Evolutionary conservation across 441 rosid species (phyloP).

Genomic region (Adansonia rubrostipa): DNA sequence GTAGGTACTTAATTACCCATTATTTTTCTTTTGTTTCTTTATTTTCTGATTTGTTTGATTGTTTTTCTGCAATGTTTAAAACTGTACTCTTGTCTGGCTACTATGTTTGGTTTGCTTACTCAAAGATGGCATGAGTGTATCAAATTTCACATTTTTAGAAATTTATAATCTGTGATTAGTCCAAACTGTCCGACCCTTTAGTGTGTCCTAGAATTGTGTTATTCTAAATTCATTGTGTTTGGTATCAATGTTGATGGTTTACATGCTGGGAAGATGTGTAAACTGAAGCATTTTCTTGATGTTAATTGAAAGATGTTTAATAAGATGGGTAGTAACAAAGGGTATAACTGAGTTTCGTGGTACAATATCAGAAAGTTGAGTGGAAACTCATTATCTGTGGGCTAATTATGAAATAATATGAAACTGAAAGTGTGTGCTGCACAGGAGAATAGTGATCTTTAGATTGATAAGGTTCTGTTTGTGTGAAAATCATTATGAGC

Average conservation of each 20-base stretch:
- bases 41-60: neutral
- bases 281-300: neutral
- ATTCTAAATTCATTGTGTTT: neutral
- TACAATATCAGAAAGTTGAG: neutral
- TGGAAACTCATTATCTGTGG: neutral
- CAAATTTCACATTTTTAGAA: no score
- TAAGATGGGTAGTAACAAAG: conserved; percentile 8
- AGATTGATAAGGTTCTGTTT: neutral
- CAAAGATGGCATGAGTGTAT: neutral
- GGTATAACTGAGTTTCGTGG: neutral
- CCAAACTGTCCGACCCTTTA: neutral
- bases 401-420: neutral
- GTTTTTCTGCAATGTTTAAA: neutral
- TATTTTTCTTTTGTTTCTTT: neutral
- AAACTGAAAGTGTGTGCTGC: neutral
- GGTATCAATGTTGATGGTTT: conserved; percentile 6
- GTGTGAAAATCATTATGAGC: neutral
- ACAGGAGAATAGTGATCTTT: neutral
- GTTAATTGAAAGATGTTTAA: neutral
- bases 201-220: neutral
- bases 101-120: neutral
- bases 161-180: neutral
- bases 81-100: neutral
- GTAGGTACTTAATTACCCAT: conserved; percentile 48
- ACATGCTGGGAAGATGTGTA: neutral